phyloP scores from a whole-genome alignment of 179 eudicot species.

The Heliamphora pulchella region DNA sequence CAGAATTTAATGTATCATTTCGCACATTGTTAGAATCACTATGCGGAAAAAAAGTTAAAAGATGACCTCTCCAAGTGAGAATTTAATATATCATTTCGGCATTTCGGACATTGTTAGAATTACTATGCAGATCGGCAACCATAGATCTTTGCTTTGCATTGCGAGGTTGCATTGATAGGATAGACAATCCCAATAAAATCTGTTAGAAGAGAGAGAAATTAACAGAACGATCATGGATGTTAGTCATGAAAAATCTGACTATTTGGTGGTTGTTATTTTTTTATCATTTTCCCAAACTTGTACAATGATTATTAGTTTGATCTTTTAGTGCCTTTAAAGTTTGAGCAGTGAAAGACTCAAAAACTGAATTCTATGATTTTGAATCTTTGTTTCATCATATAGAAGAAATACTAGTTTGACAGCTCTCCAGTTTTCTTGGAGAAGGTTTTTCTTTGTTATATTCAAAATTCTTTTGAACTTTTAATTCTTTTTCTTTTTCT shows the following conservation, averaged over 20 bases:
- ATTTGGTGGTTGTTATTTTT: not conserved
- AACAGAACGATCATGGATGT: not conserved
- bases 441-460: not conserved
- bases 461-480: not conserved
- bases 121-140: conserved; percentile 1
- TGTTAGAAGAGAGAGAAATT: not conserved
- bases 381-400: not conserved
- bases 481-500: not conserved
- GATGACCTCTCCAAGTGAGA: no score
- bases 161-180: not conserved
- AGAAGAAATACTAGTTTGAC: not conserved
- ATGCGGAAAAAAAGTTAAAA: no score
- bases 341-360: not conserved
- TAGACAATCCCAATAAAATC: not conserved
- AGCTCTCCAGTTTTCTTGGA: not conserved
- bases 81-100: no score
- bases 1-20: not conserved
- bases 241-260: not conserved
- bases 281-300: not conserved
- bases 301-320: not conserved
- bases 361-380: not conserved
- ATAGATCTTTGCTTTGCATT: not conserved
- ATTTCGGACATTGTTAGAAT: no score
- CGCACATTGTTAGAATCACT: not conserved
- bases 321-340: not conserved